Percentiles rank a stretch among this genome's conserved stretches.
Conservation (phyloP, 768 basidiomycete genomes). For the Wakefieldia striispora region DNA sequence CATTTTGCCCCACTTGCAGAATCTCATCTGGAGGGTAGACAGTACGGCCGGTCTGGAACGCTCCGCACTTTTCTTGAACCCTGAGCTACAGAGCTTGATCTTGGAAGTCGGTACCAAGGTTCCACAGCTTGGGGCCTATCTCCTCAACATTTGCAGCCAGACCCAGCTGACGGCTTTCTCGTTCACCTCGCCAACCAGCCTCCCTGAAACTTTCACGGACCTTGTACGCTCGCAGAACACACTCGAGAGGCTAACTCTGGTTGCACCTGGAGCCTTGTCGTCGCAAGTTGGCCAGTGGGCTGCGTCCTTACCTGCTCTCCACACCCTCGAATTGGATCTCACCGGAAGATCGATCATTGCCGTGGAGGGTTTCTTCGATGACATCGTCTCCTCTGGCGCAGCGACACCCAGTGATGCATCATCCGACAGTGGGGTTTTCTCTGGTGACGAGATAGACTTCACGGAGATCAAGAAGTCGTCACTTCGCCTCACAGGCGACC, state of each 20-base stretch:
- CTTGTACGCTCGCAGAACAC: slow-evolving; percentile 56
- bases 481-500: slow-evolving; percentile 60
- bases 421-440: slow-evolving; percentile 76
- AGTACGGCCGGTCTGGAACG: slow-evolving; percentile 64
- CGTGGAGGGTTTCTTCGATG: slow-evolving; percentile 80
- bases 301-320: slow-evolving; percentile 60
- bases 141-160: slow-evolving; percentile 60
- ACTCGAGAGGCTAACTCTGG: slow-evolving; percentile 60
- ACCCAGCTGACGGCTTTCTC: slow-evolving; percentile 66
- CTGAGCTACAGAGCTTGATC: slow-evolving; percentile 57
- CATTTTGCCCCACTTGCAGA: slow-evolving; percentile 67
- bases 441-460: slow-evolving; percentile 75
- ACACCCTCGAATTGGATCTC: slow-evolving; percentile 67
- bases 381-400: slow-evolving; percentile 64
- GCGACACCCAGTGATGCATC: slow-evolving; percentile 70
- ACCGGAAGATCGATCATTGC: slow-evolving; percentile 64
- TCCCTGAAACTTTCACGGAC: slow-evolving; percentile 71
- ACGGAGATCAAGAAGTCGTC: slow-evolving; percentile 70
- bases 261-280: slow-evolving; percentile 73
- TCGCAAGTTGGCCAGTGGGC: slow-evolving; percentile 73
- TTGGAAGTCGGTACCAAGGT: slow-evolving; percentile 60
- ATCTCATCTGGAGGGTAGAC: slow-evolving; percentile 72
- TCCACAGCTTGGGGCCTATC: slow-evolving; percentile 59
- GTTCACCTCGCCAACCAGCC: slow-evolving; percentile 63
- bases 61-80: slow-evolving; percentile 61